Evolutionary conservation across 768 basidiomycete genomes (phyloP), one percentile per base, ranked within the genome.

Genomic region (Naematelia aurantialba): DNA sequence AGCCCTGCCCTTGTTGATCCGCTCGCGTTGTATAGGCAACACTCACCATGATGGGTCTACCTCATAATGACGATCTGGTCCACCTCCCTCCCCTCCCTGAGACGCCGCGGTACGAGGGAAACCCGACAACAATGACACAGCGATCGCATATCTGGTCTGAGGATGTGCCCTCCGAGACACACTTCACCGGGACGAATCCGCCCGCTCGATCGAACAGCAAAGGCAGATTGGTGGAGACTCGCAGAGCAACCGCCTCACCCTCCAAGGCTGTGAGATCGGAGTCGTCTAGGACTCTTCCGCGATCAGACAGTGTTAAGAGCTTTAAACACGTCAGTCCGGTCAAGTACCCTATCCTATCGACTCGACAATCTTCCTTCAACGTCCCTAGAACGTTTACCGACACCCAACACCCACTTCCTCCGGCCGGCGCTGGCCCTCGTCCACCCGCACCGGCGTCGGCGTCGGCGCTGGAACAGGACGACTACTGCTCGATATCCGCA

Each of bases 71-170:
- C 27, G 51, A 62, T 12, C 54, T 70, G 4, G 45, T 52, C 19
- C 52, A 50, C 19, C 65, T 70, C 24, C 68, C 65, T 11, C 63
- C 65, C 39, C 56, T 70, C 11, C 65, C 65, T 10, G 58, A 67
- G 21, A 70, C 65, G 4, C 65, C 65, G 22, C 51, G 51, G n/a
- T 42, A 53, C 24, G 54, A 50, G 14, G 46, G 25, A 50, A 27
- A 10, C 42, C 29, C 26, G 24, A 54, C 25, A 17, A 29, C 44
- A n/a, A n/a, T n/a, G n/a, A n/a, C n/a, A n/a, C n/a, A n/a, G n/a
- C n/a, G n/a, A n/a, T n/a, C n/a, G n/a, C n/a, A n/a, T n/a, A n/a
- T n/a, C n/a, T n/a, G n/a, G n/a, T n/a, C n/a, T n/a, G n/a, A n/a
- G n/a, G n/a, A n/a, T n/a, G n/a, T n/a, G n/a, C n/a, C n/a, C n/a